Evolutionary conservation across 805 yeast species (phyloP).

Genomic region (Cyberlindnera lachancei): DNA sequence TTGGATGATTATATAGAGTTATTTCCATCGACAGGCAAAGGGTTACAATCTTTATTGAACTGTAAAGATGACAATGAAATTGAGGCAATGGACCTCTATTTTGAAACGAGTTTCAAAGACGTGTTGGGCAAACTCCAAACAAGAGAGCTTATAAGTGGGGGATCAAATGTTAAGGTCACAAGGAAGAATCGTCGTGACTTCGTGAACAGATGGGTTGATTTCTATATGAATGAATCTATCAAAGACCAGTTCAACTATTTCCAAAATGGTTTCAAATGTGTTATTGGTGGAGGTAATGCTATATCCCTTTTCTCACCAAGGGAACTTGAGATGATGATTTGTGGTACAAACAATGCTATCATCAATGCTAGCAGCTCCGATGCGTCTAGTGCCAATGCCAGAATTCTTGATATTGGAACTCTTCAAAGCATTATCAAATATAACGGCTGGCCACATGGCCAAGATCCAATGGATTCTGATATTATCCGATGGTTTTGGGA

Average conservation of each 20-base stretch:
- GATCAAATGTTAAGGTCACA: slow-evolving; percentile 49
- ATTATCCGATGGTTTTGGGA: slow-evolving; percentile 86
- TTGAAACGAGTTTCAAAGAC: slow-evolving; percentile 51
- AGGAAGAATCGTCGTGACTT: slow-evolving; percentile 50
- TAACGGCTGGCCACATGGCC: slow-evolving; percentile 46
- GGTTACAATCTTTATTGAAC: slow-evolving; percentile 39
- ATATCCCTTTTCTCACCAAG: slow-evolving; percentile 72
- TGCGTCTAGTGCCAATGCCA: no score
- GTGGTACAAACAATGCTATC: slow-evolving; percentile 63
- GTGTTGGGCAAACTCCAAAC: slow-evolving; percentile 36
- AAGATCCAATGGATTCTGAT: slow-evolving; percentile 23
- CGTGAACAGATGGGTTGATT: slow-evolving; percentile 54
- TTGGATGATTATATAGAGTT: slow-evolving; percentile 61
- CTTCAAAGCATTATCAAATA: slow-evolving; percentile 70
- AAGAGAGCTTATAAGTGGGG: slow-evolving; percentile 50
- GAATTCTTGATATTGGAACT: slow-evolving; percentile 63
- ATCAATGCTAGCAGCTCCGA: no score
- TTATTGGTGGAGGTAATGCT: slow-evolving; percentile 76
- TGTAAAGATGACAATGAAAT: slow-evolving; percentile 37
- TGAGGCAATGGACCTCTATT: slow-evolving; percentile 47
- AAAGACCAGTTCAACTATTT: slow-evolving; percentile 49
- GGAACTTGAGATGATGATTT: slow-evolving; percentile 70
- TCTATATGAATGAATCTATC: slow-evolving; percentile 51
- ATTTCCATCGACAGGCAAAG: slow-evolving; percentile 58
- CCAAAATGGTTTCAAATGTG: slow-evolving; percentile 62